phyloP scores from a whole-genome alignment of 352 stramenopile genomes.

The Phytophthora ramorum region DNA sequence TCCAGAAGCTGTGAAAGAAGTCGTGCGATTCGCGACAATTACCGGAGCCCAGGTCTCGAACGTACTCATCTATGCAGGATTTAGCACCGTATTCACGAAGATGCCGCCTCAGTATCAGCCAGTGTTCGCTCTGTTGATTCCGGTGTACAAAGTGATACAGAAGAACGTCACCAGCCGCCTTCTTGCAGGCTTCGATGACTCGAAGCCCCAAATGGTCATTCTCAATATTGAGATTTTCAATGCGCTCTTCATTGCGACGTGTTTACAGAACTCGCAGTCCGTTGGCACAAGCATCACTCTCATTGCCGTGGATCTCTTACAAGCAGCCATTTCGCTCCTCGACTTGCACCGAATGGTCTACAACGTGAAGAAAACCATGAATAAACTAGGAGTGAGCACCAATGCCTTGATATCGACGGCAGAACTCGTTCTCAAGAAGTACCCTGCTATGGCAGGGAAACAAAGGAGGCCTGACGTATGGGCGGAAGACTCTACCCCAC shows the following conservation, averaged over 20 bases:
- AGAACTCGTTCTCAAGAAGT: not conserved
- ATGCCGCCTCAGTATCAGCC: conserved; percentile 32
- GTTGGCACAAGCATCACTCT: conserved; percentile 25
- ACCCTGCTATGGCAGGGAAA: not conserved
- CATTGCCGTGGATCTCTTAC: conserved; percentile 25
- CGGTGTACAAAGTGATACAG: conserved; percentile 43
- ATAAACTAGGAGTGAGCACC: conserved; percentile 13
- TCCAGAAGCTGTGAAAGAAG: conserved; percentile 18
- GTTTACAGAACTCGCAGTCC: conserved; percentile 29
- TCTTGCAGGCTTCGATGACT: conserved; percentile 21
- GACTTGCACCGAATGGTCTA: conserved; percentile 26
- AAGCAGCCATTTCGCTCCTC: conserved; percentile 15
- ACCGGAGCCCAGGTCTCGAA: conserved; percentile 16
- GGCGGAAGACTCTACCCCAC: not conserved
- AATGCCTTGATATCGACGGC: conserved; percentile 13
- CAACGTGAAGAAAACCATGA: conserved; percentile 7
- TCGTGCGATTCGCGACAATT: conserved; percentile 23
- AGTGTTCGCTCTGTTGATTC: conserved; percentile 41
- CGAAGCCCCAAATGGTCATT: conserved; percentile 30
- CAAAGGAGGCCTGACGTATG: not conserved
- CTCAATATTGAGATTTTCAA: conserved; percentile 41
- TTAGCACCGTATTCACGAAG: conserved; percentile 19
- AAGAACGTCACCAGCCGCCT: conserved; percentile 43
- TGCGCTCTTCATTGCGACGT: conserved; percentile 32
- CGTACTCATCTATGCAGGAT: conserved; percentile 16